Conservation (phyloP, 306 rosid species). For the Luffa acutangula region DNA sequence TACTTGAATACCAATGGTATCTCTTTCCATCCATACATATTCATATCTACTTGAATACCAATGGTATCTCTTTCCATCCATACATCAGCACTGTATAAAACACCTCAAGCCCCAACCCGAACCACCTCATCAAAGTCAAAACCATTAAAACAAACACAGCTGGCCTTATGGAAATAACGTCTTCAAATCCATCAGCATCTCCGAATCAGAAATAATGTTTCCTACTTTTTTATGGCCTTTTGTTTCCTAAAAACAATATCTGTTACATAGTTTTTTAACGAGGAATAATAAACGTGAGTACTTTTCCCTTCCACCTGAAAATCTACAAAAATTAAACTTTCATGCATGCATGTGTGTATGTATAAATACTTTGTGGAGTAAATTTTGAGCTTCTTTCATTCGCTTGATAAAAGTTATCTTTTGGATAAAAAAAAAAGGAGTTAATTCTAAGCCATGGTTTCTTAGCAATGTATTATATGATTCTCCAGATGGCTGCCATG, state of each 20-base stretch:
- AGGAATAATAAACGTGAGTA: not conserved
- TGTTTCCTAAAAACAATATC: not conserved
- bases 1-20: too few species aligned
- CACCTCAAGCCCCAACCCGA: too few species aligned
- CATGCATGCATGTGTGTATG: not conserved
- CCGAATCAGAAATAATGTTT: not conserved
- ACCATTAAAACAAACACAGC: too few species aligned
- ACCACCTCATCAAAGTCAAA: too few species aligned
- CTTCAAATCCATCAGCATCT: not conserved
- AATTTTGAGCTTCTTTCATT: not conserved
- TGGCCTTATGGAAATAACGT: too few species aligned
- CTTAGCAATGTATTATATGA: not conserved
- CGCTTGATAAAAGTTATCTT: not conserved
- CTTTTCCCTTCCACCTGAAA: not conserved
- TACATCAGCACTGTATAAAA: too few species aligned
- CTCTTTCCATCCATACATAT: too few species aligned
- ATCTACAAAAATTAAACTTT: not conserved
- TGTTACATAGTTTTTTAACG: not conserved
- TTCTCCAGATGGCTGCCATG: conserved; percentile 62
- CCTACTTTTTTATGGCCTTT: not conserved
- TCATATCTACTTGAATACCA: too few species aligned
- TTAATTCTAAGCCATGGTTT: not conserved
- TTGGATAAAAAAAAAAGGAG: not conserved
- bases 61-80: too few species aligned
- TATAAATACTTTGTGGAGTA: not conserved